Base-by-base conservation (phyloP, 2,329 filamentous ascomycete species). In the Podosphaera leucotricha region DNA sequence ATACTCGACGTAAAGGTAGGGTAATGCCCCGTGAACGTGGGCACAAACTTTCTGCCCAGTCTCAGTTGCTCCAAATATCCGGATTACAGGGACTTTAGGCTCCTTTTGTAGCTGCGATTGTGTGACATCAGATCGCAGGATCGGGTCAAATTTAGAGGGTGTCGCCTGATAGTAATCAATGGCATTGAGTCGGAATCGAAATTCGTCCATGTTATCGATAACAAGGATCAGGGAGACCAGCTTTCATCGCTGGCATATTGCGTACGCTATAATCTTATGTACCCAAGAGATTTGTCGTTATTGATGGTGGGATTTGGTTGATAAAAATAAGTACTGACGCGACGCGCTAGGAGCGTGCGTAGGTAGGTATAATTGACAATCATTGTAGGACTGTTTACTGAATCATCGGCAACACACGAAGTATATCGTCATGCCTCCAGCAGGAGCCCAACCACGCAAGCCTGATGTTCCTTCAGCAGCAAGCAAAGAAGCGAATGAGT, bases 1-100 rank as follows among this genome's bases (percentile, higher is more conserved):
- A 59, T 93, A 93, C 59, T 87, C 79, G 45, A 98, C 67, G 58
- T 85, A 95, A n/a, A 95, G 65, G 57, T 98, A 98, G 1, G 90
- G 90, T 54, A 98, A 86, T 19, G 83, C 85, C 47, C 92, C 90
- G 61, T 95, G 90, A 45, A 98, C 75, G 63, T 98, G 90, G 24
- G 83, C 83, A 63, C 90, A 94, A 15, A 94, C 84, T 57, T 92
- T 94, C 62, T 95, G 86, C 0, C 90, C 90, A 0, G 84, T 90
- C 59, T 92, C 84, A 0, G 87, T 94, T 2, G 85, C 77, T 0
- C 90, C 90, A 61, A 95, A 98, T 10, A 92, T 72, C 50, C 90
- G 75, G 47, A 98, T 76, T 10, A 95, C 74, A 0, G 90, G 87
- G 0, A 95, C 75, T 50, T 75, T 79, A 8, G 81, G 77, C 28